A percentile compares a stretch with the other conserved stretches of the same genome.
Evolutionary conservation across 805 yeast species (phyloP).

Genomic region (Saturnispora quitensis): DNA sequence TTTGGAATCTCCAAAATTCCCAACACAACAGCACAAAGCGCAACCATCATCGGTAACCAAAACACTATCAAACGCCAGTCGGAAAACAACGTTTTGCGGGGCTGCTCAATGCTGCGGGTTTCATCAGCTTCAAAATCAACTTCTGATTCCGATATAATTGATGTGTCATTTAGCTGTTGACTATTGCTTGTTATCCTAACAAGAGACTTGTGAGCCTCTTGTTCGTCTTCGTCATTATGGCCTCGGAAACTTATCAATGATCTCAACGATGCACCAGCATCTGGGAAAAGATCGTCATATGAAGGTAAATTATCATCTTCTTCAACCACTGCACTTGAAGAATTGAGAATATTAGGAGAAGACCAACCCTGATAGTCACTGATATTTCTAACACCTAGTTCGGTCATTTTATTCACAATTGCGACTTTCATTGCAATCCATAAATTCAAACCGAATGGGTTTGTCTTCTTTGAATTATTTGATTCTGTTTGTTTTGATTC

Average conservation of each 20-base stretch:
- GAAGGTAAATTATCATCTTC: constrained; percentile 44
- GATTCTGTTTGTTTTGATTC: not conserved
- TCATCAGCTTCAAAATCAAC: not conserved
- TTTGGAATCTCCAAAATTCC: constrained; percentile 14
- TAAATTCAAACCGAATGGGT: constrained; percentile 19
- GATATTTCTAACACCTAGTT: constrained; percentile 6
- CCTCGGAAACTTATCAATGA: constrained; percentile 24
- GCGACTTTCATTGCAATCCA: constrained; percentile 28
- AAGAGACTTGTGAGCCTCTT: constrained; percentile 1
- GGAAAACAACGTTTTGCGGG: constrained; percentile 44
- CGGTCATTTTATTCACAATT: constrained; percentile 12
- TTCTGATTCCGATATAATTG: not conserved
- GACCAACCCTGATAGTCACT: not conserved
- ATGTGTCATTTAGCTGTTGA: not conserved
- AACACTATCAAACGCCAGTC: constrained; percentile 82
- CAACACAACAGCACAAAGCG: constrained; percentile 37
- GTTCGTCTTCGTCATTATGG: constrained; percentile 14
- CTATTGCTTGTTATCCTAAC: not conserved
- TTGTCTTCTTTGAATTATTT: constrained; percentile 9
- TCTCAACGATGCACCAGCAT: constrained; percentile 25
- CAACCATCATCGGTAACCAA: constrained; percentile 75
- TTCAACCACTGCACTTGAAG: constrained; percentile 15
- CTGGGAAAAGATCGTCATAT: constrained; percentile 70
- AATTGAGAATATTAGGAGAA: not conserved
- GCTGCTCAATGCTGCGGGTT: constrained; percentile 5